Evolutionary conservation across 371 early-diverging fungal species (phyloP), one percentile per base, ranked within the genome.

Genomic region (Mucor velutinosus): DNA sequence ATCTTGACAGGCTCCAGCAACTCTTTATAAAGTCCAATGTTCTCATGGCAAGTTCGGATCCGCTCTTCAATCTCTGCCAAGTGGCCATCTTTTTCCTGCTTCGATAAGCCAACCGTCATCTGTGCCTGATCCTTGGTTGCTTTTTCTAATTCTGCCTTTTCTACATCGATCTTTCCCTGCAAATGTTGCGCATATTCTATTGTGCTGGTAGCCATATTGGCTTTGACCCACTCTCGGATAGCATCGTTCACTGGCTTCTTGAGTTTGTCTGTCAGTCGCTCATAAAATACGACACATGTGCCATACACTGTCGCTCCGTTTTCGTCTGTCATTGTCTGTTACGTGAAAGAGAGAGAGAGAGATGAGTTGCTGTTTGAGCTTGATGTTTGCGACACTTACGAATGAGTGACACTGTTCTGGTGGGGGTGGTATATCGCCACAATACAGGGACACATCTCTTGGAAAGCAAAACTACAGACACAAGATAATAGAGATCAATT

Each of bases 391-490:
- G 7, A 10, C 23, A 14, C 69, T 74, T 77, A 83, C 83, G 80
- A 93, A 94, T 0, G 93, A 92, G 70, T 94, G 94, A 30, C 74
- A 81, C 4, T 85, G 88, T 39, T 87, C 86, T 23, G 88, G 76
- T 1, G 92, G 93, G 10, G 82, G 53, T 3, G 53, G 80, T 14
- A 78, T 79, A 7, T 84, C 78, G 21, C 79, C 83, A 56, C 85
- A 73, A 37, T 71, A 70, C 21, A 94, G 78, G 3, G 77, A 71
- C 3, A 93, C 71, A 57, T 90, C 89, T 70, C 82, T 86, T 14
- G 94, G 94, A 74, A 92, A 94, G 63, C 92, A 92, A 78, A 94
- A 93, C 94, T 93, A 73, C 8, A n/a, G 10, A 55, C 19, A 65
- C 2, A 14, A 3, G 0, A 41, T 10, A 17, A 17, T 15, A 41